Percentiles rank a stretch among this genome's conserved stretches.
Conservation (phyloP, 192 early-diverging fungal genomes). For the Backusella psychrophila region DNA sequence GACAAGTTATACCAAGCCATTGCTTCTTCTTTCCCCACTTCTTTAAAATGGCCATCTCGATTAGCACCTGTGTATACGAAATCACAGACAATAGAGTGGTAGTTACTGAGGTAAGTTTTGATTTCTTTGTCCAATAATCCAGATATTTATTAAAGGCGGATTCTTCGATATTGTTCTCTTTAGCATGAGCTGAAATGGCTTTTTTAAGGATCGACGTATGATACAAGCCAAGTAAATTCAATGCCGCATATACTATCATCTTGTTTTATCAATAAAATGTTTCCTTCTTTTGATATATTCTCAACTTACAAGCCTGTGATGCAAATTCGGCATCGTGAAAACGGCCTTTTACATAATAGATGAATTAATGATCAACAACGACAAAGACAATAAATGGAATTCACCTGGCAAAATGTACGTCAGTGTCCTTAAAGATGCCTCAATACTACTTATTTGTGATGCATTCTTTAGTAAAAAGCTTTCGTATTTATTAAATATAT, state of each 20-base stretch:
- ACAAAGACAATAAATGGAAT: background rate
- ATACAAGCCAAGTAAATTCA: conserved; percentile 79
- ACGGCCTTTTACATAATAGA: conserved; percentile 54
- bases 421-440: conserved; percentile 79
- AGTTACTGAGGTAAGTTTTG: conserved; percentile 20
- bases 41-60: conserved; percentile 33
- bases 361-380: too few relatives aligned
- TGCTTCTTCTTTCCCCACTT: conserved; percentile 18
- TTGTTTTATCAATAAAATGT: background rate
- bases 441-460: conserved; percentile 81
- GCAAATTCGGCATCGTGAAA: conserved; percentile 91
- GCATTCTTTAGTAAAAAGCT: conserved; percentile 84
- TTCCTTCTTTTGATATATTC: background rate
- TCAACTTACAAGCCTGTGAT: conserved; percentile 70
- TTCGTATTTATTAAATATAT: conserved; percentile 71
- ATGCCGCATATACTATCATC: conserved; percentile 64
- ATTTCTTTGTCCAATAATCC: conserved; percentile 42
- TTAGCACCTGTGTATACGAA: conserved; percentile 33
- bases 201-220: conserved; percentile 77
- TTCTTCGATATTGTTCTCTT: conserved; percentile 22
- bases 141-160: conserved; percentile 74
- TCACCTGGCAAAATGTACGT: conserved; percentile 89
- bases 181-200: conserved; percentile 38
- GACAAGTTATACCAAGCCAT: conserved; percentile 14
- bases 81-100: conserved; percentile 65